Conservation (phyloP, 2,329 filamentous ascomycete species). For the Penicillium hordei region DNA sequence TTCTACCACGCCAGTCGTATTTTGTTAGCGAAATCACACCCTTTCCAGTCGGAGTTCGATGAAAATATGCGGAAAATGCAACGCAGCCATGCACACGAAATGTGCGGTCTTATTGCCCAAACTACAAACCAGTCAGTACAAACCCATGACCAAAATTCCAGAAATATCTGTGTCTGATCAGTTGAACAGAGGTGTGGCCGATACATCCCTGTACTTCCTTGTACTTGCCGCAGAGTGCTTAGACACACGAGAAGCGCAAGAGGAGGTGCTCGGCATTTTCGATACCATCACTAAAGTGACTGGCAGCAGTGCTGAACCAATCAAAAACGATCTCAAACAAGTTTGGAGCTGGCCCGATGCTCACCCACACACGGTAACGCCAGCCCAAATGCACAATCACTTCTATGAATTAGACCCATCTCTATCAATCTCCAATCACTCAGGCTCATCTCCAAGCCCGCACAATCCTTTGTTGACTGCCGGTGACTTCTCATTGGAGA, state of each 20-base stretch:
- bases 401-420: slow-evolving; percentile 24
- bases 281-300: slow-evolving; percentile 72
- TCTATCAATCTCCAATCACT: slow-evolving; percentile 30
- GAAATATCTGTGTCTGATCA: background rate
- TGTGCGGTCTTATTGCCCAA: slow-evolving; percentile 87
- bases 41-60: slow-evolving; percentile 59
- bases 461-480: slow-evolving; percentile 69
- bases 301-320: slow-evolving; percentile 72
- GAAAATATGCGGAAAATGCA: slow-evolving; percentile 70
- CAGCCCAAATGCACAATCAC: slow-evolving; percentile 21
- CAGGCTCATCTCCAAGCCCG: slow-evolving; percentile 47
- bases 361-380: slow-evolving; percentile 32
- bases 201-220: slow-evolving; percentile 75
- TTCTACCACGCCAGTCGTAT: slow-evolving; percentile 89
- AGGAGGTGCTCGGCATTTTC: slow-evolving; percentile 76
- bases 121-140: slow-evolving; percentile 66
- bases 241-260: slow-evolving; percentile 67
- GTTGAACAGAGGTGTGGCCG: slow-evolving; percentile 63
- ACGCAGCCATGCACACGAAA: slow-evolving; percentile 73
- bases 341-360: slow-evolving; percentile 70
- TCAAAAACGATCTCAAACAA: slow-evolving; percentile 70
- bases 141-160: background rate
- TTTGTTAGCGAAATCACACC: slow-evolving; percentile 76
- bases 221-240: slow-evolving; percentile 75
- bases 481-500: slow-evolving; percentile 73